Conservation (phyloP, 2,329 filamentous ascomycete species). For the Graphium sp. region DNA sequence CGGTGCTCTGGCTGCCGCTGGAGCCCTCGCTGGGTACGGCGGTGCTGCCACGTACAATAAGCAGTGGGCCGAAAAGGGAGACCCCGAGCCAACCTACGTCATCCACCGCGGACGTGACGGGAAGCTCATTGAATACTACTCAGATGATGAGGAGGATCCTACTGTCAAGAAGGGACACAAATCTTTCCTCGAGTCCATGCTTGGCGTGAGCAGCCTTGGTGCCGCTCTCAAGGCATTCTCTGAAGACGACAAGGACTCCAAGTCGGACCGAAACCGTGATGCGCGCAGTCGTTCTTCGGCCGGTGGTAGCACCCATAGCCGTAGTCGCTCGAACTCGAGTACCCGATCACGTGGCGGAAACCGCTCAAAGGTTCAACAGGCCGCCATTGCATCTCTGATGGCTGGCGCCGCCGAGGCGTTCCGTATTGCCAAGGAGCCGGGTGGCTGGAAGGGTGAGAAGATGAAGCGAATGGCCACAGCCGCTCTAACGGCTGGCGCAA, state of each 20-base stretch:
- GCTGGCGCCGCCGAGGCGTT: conserved; percentile 88
- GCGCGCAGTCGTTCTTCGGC: neutral
- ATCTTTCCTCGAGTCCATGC: conserved; percentile 45
- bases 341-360: conserved; percentile 30
- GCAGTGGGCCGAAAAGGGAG: conserved; percentile 33
- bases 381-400: conserved; percentile 77
- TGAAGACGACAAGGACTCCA: conserved; percentile 25
- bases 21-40: conserved; percentile 46
- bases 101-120: conserved; percentile 37
- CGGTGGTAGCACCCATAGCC: conserved; percentile 24
- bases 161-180: conserved; percentile 44
- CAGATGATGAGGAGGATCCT: conserved; percentile 35
- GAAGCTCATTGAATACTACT: conserved; percentile 34
- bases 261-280: conserved; percentile 13
- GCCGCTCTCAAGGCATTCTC: conserved; percentile 42
- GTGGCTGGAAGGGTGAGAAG: conserved; percentile 80
- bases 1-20: conserved; percentile 45
- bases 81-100: conserved; percentile 34
- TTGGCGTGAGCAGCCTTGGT: conserved; percentile 44
- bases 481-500: conserved; percentile 68
- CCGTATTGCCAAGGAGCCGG: conserved; percentile 74
- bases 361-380: conserved; percentile 60
- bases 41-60: conserved; percentile 48
- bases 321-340: conserved; percentile 21
- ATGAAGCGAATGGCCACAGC: conserved; percentile 83